Base-by-base conservation (phyloP, 1,139 yeast genomes). In the Pichia sp. region DNA sequence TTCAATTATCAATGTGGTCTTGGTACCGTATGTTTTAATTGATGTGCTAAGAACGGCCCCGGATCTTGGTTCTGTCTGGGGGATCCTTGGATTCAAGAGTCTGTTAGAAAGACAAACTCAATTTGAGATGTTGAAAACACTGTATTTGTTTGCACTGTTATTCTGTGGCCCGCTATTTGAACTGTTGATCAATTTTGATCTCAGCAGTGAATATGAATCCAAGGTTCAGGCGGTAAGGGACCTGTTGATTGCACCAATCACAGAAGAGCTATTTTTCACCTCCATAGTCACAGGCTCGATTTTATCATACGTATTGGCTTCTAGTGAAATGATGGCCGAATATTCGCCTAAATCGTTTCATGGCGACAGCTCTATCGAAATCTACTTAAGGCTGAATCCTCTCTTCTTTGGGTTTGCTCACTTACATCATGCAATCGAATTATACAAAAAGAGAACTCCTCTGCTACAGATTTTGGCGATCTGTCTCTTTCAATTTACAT, bases 351-450 rank as follows among this genome's bases (percentile, higher is more conserved):
- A 40, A 3, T 10, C 6, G 2, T 47, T 50, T 26, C 26, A 38
- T 11, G 28, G 43, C 9, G 43, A 38, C 34, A 27, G 31, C 2
- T 40, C 42, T 1, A 29, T 44, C 8, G 16, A 33, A 4, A 32
- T 7, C n/a, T 40, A 40, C 16, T 10, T 45, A 6, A 29, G 32
- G n/a, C 27, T 42, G 8, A 72, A 90, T 2, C 95, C 97, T 0
- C 57, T 81, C 27, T 73, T 81, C 52, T 92, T 92, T 66, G 95
- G 96, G 1, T 58, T 86, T n/a, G 97, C 97, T 0, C 99, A 92
- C 64, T 49, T 85, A 26, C 96, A 92, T 60, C 97, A 92, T 62
- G 95, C 81, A 1, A 72, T 71, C 53, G 85, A 80, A 49, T 56
- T 77, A 44, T 55, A 61, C 7, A 47, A 38, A 46, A 61, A 52